Percentiles rank a stretch among this genome's conserved stretches.
Conservation (phyloP, 345 rosid genomes). For the Atalantia buxifolia region DNA sequence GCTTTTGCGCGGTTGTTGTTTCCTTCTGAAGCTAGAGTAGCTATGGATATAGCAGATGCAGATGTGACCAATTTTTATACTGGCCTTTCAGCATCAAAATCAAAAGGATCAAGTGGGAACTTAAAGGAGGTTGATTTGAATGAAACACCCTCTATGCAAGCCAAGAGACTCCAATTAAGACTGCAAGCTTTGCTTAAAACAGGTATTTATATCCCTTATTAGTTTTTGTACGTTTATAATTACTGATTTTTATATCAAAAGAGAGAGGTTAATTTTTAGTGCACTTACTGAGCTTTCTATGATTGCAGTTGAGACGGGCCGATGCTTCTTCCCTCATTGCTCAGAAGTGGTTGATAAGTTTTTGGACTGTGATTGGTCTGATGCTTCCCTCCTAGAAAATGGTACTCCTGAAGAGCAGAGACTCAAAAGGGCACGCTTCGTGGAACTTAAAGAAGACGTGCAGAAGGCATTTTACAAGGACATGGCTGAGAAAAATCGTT, state of each 20-base stretch:
- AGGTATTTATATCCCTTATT: constrained; percentile 18
- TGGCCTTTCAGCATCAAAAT: constrained; percentile 9
- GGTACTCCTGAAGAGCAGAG: constrained; percentile 41
- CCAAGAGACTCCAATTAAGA: constrained; percentile 22
- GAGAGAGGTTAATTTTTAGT: not conserved
- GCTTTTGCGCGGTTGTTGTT: constrained; percentile 35
- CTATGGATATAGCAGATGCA: constrained; percentile 44
- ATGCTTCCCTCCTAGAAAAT: constrained; percentile 27
- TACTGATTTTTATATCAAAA: not conserved
- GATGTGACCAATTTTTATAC: constrained; percentile 18
- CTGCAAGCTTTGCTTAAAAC: constrained; percentile 36
- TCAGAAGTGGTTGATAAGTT: constrained; percentile 39
- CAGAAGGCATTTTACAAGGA: constrained; percentile 44
- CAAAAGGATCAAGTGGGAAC: constrained; percentile 17
- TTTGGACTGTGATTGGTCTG: constrained; percentile 31
- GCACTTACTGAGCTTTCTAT: constrained; percentile 2
- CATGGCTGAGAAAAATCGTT: constrained; percentile 25
- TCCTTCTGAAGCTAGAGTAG: constrained; percentile 46
- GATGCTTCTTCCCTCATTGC: constrained; percentile 39
- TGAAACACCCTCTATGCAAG: constrained; percentile 22
- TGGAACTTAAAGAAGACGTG: constrained; percentile 42
- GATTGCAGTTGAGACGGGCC: constrained; percentile 42
- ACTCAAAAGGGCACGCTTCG: constrained; percentile 34
- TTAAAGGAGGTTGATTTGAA: constrained; percentile 31
- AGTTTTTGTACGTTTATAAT: not conserved